Base-by-base conservation (phyloP, 2,329 filamentous ascomycete genomes). In the Parastagonospora nodorum region DNA sequence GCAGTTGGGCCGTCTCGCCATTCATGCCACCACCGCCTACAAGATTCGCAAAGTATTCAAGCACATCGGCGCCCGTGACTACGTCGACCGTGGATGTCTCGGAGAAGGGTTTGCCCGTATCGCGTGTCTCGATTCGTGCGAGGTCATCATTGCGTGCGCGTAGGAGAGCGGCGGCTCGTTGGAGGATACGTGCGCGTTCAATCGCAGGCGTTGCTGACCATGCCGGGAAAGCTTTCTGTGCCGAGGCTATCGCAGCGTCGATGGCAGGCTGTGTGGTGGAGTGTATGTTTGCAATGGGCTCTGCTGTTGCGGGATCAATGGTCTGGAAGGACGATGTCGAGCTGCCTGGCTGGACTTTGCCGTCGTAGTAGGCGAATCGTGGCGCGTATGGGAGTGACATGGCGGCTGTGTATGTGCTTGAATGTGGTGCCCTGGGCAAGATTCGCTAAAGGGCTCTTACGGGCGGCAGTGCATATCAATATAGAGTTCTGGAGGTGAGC, bases 11-110 rank as follows among this genome's bases (percentile, higher is more conserved):
- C 15, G 89, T 88, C 74, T 93, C 89, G 51, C 90, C 90, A 64
- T 93, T 92, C 56, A 93, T 77, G 15, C 90, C 88, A 47, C 89
- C 89, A 36, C 86, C 85, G 19, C 87, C 89, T 38, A 93, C 84
- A 46, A 92, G 78, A 66, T 90, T 89, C 51, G 90, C 90, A 73
- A 89, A 95, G 78, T 92, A 95, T 72, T 94, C 90, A 53, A 95
- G 81, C 28, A 92, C 89, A 72, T 95, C 91, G 19, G 88, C 89
- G 41, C 91, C 90, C 0, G 90, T 94, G 36, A 87, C 82, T 16
- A 96, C 81, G 69, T 96, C 92, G 27, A 96, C 90, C 0, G 87
- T 86, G 45, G 87, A 89, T 2, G 92, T 96, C 75, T 96, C 91
- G 3, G 88, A 88, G 74, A 83, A 93, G 7, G 91, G 85, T 74